Conservation (phyloP, 257 asterid genomes). For the Oldenlandia corymbosa region DNA sequence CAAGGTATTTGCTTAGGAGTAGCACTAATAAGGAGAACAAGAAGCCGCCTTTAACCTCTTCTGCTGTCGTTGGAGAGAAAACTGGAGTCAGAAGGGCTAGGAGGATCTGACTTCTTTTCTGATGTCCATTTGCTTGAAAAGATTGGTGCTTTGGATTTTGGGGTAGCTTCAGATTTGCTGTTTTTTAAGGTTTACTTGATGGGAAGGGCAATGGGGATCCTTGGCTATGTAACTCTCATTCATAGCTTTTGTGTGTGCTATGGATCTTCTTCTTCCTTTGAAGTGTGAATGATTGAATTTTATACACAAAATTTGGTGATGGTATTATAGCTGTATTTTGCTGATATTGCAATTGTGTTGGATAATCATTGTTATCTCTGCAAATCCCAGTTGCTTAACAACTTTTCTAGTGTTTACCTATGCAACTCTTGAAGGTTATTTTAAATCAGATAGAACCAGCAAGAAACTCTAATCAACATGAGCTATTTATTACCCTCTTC, state of each 20-base stretch:
- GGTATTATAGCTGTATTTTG: neutral
- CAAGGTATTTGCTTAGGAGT: slow-evolving; percentile 79
- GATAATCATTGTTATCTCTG: too few relatives aligned
- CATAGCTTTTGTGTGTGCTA: neutral
- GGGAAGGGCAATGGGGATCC: too few relatives aligned
- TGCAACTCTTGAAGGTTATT: too few relatives aligned
- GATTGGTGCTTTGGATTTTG: neutral
- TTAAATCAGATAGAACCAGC: neutral
- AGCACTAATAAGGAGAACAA: slow-evolving; percentile 50
- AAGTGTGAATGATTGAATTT: neutral
- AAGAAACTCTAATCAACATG: too few relatives aligned
- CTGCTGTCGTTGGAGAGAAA: slow-evolving; percentile 42
- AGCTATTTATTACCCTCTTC: too few relatives aligned
- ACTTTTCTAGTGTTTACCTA: too few relatives aligned
- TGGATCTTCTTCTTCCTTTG: neutral
- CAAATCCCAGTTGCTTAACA: too few relatives aligned
- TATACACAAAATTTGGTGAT: neutral
- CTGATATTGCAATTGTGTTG: too few relatives aligned
- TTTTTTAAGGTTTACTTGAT: neutral
- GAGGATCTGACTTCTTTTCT: slow-evolving; percentile 25
- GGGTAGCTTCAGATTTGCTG: slow-evolving; percentile 3
- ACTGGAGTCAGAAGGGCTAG: slow-evolving; percentile 38
- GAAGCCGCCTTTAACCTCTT: slow-evolving; percentile 49
- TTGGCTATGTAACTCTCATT: slow-evolving; percentile 27
- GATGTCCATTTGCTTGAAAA: neutral